A percentile compares a stretch with the other conserved stretches of the same genome.
Conservation (phyloP, 176 grass and related monocot species). For the Melocanna baccifera region DNA sequence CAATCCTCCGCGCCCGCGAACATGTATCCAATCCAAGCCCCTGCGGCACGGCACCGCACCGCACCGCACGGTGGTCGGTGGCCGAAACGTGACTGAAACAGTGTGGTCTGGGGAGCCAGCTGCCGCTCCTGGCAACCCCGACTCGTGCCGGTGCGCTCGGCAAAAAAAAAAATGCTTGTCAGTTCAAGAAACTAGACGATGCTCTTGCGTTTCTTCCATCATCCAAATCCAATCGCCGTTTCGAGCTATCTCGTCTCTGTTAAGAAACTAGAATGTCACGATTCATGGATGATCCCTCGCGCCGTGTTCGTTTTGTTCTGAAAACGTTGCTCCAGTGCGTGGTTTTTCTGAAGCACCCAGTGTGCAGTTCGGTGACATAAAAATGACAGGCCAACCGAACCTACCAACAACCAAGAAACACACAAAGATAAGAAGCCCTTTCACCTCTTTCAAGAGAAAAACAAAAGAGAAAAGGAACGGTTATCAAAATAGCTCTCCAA, state of each 20-base stretch:
- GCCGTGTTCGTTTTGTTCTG: background rate
- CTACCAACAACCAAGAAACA: slow-evolving; percentile 23
- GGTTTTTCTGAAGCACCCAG: background rate
- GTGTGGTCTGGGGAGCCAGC: background rate
- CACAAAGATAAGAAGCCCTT: background rate
- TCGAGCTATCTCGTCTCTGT: background rate
- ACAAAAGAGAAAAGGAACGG: background rate
- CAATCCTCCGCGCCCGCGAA: background rate
- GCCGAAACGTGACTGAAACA: background rate
- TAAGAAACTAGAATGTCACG: background rate
- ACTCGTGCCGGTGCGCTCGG: background rate
- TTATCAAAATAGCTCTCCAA: background rate
- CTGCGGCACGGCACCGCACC: background rate
- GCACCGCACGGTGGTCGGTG: background rate
- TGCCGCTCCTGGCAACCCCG: too few species aligned
- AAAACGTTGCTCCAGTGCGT: too few species aligned
- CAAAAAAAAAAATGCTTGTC: background rate
- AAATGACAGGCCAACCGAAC: background rate
- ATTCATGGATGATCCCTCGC: background rate
- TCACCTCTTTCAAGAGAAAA: background rate
- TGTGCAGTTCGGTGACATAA: background rate
- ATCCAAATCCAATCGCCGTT: background rate
- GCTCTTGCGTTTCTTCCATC: background rate
- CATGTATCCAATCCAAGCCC: background rate
- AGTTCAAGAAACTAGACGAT: background rate